These are phyloP conservation scores for Backusella liffmaniae DNA, from an alignment of 192 early-diverging fungal genomes.

Conservation along the genomic window DNA sequence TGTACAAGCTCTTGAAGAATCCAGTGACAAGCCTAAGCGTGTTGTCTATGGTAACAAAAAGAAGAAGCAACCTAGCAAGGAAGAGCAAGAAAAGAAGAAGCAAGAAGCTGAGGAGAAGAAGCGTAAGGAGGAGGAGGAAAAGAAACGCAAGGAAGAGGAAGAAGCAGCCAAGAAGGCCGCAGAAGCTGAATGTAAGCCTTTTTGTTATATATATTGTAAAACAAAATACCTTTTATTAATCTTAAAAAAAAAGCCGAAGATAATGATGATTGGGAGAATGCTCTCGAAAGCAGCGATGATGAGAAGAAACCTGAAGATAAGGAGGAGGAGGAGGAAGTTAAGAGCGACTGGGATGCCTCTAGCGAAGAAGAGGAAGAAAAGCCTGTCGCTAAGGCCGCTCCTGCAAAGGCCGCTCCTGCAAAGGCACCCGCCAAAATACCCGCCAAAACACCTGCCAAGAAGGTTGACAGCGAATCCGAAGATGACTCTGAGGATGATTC, in stretches of 20 bases:
- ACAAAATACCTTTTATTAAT: background rate
- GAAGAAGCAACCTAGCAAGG: conserved; percentile 54
- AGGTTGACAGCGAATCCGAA: conserved; percentile 39
- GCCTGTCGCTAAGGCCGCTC: conserved; percentile 20
- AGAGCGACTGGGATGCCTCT: conserved; percentile 57
- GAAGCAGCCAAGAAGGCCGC: conserved; percentile 37
- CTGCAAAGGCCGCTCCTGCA: conserved; percentile 33
- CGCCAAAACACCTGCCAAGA: conserved; percentile 33
- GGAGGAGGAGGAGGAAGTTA: conserved; percentile 51
- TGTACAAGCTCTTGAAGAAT: conserved; percentile 62
- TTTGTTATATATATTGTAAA: background rate
- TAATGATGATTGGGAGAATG: conserved; percentile 38
- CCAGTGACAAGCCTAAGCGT: conserved; percentile 60
- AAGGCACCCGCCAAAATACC: conserved; percentile 13
- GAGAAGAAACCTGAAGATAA: conserved; percentile 26
- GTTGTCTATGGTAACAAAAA: conserved; percentile 76
- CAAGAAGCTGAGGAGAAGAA: conserved; percentile 32
- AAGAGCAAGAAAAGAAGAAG: conserved; percentile 37
- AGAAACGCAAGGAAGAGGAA: conserved; percentile 35
- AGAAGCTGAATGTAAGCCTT: conserved; percentile 25
- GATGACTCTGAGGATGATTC: conserved; percentile 36
- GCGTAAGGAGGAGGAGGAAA: conserved; percentile 36
- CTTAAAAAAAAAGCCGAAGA: conserved; percentile 13
- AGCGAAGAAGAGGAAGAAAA: conserved; percentile 55
- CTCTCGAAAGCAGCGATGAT: conserved; percentile 44